These are phyloP conservation scores for Thozetella sp. DNA, from an alignment of 495 filamentous ascomycete genomes.

Conservation along the genomic window DNA sequence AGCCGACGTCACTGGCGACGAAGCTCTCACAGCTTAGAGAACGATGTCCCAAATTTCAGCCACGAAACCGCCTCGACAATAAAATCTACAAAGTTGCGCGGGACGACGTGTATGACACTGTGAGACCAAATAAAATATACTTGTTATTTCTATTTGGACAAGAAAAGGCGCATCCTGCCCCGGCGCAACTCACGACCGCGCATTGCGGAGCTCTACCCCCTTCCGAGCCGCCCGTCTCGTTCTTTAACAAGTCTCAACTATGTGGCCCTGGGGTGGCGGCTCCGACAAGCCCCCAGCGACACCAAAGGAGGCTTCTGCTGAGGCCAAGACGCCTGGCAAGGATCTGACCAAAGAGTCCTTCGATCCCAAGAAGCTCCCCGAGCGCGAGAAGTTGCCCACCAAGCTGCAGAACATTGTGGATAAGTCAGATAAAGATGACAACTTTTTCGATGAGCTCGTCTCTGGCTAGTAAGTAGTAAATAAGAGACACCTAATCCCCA, in stretches of 20 bases:
- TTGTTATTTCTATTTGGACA: too few relatives aligned
- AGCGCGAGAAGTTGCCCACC: slow-evolving; percentile 65
- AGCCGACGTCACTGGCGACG: background rate
- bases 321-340: slow-evolving; percentile 22
- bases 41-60: too few relatives aligned
- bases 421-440: slow-evolving; percentile 69
- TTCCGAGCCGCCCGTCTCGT: too few relatives aligned
- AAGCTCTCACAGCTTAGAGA: too few relatives aligned
- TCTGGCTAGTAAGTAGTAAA: slow-evolving; percentile 72
- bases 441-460: slow-evolving; percentile 76
- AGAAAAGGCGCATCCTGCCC: too few relatives aligned
- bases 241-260: slow-evolving; percentile 7
- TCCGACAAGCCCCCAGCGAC: slow-evolving; percentile 33
- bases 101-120: too few relatives aligned
- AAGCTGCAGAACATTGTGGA: slow-evolving; percentile 71
- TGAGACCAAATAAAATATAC: too few relatives aligned
- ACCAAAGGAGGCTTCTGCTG: slow-evolving; percentile 19
- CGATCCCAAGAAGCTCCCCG: slow-evolving; percentile 50
- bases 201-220: too few relatives aligned
- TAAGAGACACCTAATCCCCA: background rate
- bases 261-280: slow-evolving; percentile 41
- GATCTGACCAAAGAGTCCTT: slow-evolving; percentile 23
- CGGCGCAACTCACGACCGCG: too few relatives aligned
- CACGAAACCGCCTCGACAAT: too few relatives aligned
- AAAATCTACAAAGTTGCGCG: too few relatives aligned